phyloP scores from a whole-genome alignment of 495 filamentous ascomycete species.

The Neohortaea acidophila region DNA sequence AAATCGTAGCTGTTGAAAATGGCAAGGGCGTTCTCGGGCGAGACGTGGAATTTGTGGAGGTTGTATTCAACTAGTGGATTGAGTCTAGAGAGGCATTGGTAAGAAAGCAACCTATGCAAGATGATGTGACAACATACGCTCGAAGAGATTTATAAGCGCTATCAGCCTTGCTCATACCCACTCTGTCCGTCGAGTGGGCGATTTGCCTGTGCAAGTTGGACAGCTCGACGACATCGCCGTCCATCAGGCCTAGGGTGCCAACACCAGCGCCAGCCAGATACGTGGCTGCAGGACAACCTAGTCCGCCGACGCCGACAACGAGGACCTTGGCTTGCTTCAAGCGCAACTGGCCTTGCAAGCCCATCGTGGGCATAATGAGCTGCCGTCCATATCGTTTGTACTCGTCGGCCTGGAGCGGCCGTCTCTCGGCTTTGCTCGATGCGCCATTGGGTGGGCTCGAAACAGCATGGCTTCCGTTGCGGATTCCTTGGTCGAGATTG shows the following conservation, averaged over 20 bases:
- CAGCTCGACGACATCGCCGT: constrained; percentile 72
- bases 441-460: too few species aligned
- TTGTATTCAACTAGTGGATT: constrained; percentile 55
- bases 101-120: too few species aligned
- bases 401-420: constrained; percentile 51
- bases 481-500: too few species aligned
- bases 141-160: constrained; percentile 54
- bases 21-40: constrained; percentile 44
- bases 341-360: constrained; percentile 64
- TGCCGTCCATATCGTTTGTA: constrained; percentile 82
- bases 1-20: constrained; percentile 60
- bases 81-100: constrained; percentile 30
- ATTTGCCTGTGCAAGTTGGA: constrained; percentile 94
- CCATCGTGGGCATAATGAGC: constrained; percentile 77
- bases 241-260: constrained; percentile 67
- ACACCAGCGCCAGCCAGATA: constrained; percentile 83
- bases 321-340: constrained; percentile 57
- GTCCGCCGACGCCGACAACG: constrained; percentile 79
- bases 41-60: constrained; percentile 44
- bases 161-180: constrained; percentile 70
- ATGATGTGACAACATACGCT: constrained; percentile 43
- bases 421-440: constrained; percentile 34
- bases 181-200: constrained; percentile 50
- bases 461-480: too few species aligned
- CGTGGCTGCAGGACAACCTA: constrained; percentile 80